These are phyloP conservation scores for Colletotrichum echinochloae DNA, from an alignment of 2,329 filamentous ascomycete genomes.

Conservation along the genomic window DNA sequence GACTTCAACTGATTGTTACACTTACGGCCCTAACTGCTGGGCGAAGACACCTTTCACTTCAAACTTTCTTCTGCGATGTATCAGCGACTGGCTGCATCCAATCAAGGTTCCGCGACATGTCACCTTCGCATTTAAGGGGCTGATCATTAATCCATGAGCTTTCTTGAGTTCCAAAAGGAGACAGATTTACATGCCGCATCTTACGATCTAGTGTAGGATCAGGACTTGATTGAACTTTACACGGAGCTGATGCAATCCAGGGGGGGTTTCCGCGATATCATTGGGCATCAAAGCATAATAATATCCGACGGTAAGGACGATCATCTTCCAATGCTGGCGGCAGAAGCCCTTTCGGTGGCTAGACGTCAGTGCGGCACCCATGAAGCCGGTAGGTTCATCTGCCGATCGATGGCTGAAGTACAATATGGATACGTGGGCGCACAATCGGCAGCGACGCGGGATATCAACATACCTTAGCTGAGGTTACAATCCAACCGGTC, in stretches of 20 bases:
- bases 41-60: background rate
- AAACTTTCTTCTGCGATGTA: background rate
- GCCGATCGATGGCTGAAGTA: background rate
- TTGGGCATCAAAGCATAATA: background rate
- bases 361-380: background rate
- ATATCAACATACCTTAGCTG: background rate
- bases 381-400: background rate
- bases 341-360: background rate
- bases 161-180: background rate
- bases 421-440: background rate
- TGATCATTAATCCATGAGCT: background rate
- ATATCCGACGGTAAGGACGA: background rate
- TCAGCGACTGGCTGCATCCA: background rate
- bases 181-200: conserved; percentile 1
- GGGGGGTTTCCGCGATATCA: background rate
- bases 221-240: background rate
- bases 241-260: background rate
- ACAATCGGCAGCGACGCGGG: background rate
- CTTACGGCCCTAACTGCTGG: too few species aligned
- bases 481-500: background rate
- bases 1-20: too few species aligned
- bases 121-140: background rate
- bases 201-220: background rate
- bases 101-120: background rate
- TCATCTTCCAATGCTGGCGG: background rate